phyloP scores from a whole-genome alignment of 495 filamentous ascomycete genomes.

The Penicillium coprophilum region DNA sequence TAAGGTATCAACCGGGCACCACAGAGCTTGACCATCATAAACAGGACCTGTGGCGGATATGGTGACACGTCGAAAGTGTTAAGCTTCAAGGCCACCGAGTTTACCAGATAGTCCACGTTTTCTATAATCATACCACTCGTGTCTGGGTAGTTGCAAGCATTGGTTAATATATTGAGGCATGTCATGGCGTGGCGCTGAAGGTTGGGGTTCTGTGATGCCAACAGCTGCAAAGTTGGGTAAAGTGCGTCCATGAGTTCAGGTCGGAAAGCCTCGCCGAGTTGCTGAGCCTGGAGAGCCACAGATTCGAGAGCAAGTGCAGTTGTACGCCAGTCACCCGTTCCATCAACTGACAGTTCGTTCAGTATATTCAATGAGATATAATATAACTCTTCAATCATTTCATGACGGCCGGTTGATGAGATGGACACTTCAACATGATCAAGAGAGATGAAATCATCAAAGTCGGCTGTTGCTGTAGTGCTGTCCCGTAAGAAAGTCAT shows the following conservation, averaged over 20 bases:
- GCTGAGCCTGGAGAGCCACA: slow-evolving; percentile 66
- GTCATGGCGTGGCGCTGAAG: slow-evolving; percentile 81
- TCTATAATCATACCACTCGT: slow-evolving; percentile 80
- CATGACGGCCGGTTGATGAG: slow-evolving; percentile 45
- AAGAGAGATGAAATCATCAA: slow-evolving; percentile 64
- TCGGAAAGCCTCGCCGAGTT: slow-evolving; percentile 68
- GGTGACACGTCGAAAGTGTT: slow-evolving; percentile 91
- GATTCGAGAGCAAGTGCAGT: slow-evolving; percentile 72
- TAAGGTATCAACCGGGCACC: slow-evolving; percentile 81
- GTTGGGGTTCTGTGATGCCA: slow-evolving; percentile 68
- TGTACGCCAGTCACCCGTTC: slow-evolving; percentile 64
- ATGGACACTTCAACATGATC: slow-evolving; percentile 38
- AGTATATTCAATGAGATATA: slow-evolving; percentile 69
- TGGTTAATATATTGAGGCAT: slow-evolving; percentile 75
- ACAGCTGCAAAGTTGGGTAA: slow-evolving; percentile 81
- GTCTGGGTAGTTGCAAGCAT: slow-evolving; percentile 69
- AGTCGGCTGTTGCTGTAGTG: slow-evolving; percentile 43
- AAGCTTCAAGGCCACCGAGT: slow-evolving; percentile 82
- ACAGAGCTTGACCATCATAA: slow-evolving; percentile 91
- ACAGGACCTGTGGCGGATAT: slow-evolving; percentile 82
- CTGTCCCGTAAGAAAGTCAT: slow-evolving; percentile 64
- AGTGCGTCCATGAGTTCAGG: slow-evolving; percentile 87
- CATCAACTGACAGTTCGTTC: slow-evolving; percentile 47
- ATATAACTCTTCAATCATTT: slow-evolving; percentile 76
- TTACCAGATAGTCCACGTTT: slow-evolving; percentile 96